These are phyloP conservation scores for Stephanodiscus minutulus DNA, from an alignment of 108 stramenopile species.

Conservation along the genomic window DNA sequence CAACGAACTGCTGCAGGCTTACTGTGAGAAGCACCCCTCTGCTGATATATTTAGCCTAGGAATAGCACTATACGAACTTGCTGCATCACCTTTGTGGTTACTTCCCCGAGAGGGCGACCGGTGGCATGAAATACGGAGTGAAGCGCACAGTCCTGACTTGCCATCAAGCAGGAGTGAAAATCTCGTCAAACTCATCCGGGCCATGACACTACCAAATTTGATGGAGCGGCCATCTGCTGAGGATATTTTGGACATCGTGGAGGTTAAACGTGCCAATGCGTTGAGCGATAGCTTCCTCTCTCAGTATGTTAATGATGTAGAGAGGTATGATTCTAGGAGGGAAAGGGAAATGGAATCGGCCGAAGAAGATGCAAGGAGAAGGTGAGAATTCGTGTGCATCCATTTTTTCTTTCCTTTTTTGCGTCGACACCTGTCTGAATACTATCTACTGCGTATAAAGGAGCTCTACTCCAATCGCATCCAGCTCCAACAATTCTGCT, in stretches of 20 bases:
- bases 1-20: slow-evolving; percentile 59
- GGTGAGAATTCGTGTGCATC: slow-evolving; percentile 14
- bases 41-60: slow-evolving; percentile 87
- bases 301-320: slow-evolving; percentile 75
- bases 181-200: slow-evolving; percentile 55
- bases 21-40: slow-evolving; percentile 59
- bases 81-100: slow-evolving; percentile 48
- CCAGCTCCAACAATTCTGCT: neutral
- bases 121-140: slow-evolving; percentile 74
- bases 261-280: slow-evolving; percentile 47
- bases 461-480: slow-evolving; percentile 13
- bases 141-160: slow-evolving; percentile 49
- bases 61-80: slow-evolving; percentile 76
- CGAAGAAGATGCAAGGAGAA: slow-evolving; percentile 42
- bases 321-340: slow-evolving; percentile 52
- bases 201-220: slow-evolving; percentile 56
- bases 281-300: slow-evolving; percentile 61
- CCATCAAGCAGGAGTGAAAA: slow-evolving; percentile 53
- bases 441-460: neutral
- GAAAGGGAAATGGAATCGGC: slow-evolving; percentile 51
- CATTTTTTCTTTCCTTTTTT: neutral
- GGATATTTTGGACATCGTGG: slow-evolving; percentile 49
- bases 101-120: slow-evolving; percentile 72
- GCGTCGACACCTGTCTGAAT: neutral
- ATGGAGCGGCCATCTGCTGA: slow-evolving; percentile 65